These are phyloP conservation scores for Aspergillus quadrilineatus DNA, from an alignment of 2,329 filamentous ascomycete species.

Conservation along the genomic window DNA sequence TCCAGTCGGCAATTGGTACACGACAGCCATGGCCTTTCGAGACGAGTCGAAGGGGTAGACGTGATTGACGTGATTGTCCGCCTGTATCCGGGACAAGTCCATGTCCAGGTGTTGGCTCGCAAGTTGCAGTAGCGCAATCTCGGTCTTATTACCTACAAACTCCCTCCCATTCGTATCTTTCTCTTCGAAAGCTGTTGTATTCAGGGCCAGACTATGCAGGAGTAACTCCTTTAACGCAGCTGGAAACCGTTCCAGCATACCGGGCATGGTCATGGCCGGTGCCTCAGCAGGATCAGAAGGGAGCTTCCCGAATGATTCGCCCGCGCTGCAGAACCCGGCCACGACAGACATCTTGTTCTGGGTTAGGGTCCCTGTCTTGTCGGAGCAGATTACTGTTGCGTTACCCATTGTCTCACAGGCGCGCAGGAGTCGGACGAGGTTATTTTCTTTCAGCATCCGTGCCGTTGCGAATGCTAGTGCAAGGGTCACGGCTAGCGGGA, in stretches of 20 bases:
- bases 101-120: conserved; percentile 66
- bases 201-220: conserved; percentile 44
- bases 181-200: conserved; percentile 73
- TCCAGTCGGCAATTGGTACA: conserved; percentile 39
- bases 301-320: conserved; percentile 48
- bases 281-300: conserved; percentile 50
- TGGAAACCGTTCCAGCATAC: conserved; percentile 33
- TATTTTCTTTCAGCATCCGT: conserved; percentile 74
- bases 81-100: conserved; percentile 63
- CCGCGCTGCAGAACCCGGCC: conserved; percentile 64
- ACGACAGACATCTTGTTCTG: conserved; percentile 77
- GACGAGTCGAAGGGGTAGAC: conserved; percentile 74
- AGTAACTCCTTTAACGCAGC: conserved; percentile 36
- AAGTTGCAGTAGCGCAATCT: conserved; percentile 69
- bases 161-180: conserved; percentile 64
- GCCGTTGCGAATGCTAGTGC: conserved; percentile 75
- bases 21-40: conserved; percentile 64
- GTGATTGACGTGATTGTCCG: conserved; percentile 61
- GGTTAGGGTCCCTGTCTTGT: conserved; percentile 74
- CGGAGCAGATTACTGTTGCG: conserved; percentile 75
- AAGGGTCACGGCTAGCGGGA: conserved; percentile 73
- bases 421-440: conserved; percentile 72
- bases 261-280: conserved; percentile 35
- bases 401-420: conserved; percentile 82
- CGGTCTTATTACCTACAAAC: conserved; percentile 76